A percentile compares a stretch with the other conserved stretches of the same genome.
Evolutionary conservation across 305 asterid genomes (phyloP).

Genomic region (Euphrasia arctica): DNA sequence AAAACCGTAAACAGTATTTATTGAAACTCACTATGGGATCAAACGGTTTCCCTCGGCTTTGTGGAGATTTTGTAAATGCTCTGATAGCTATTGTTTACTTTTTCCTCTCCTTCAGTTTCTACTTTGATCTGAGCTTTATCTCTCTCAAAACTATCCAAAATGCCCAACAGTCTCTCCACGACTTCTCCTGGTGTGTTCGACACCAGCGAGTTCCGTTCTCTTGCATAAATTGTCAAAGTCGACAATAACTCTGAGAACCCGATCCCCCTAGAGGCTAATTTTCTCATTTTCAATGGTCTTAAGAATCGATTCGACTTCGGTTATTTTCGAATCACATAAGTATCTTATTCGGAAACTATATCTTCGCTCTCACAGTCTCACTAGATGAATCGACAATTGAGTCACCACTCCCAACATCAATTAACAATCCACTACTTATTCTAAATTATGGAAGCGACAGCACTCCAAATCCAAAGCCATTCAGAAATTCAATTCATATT

Average conservation of each 20-base stretch:
- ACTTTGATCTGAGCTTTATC: conserved; percentile 72
- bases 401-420: no score
- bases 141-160: conserved; percentile 87
- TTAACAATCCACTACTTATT: no score
- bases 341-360: conserved; percentile 40
- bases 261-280: conserved; percentile 48
- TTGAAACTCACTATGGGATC: conserved; percentile 67
- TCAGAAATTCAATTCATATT: conserved; percentile 13
- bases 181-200: conserved; percentile 81
- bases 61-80: conserved; percentile 48
- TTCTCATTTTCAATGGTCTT: conserved; percentile 65
- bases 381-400: conserved; percentile 32
- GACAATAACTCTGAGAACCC: conserved; percentile 76
- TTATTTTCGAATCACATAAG: conserved; percentile 51
- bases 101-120: conserved; percentile 80
- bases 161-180: conserved; percentile 65
- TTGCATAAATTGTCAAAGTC: conserved; percentile 82
- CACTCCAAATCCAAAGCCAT: background rate
- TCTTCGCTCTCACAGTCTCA: conserved; percentile 32
- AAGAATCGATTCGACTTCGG: conserved; percentile 56
- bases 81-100: conserved; percentile 66
- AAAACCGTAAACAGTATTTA: background rate
- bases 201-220: conserved; percentile 49
- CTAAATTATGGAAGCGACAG: background rate
- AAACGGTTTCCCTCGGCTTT: conserved; percentile 45